Evolutionary conservation across 2,329 filamentous ascomycete genomes (phyloP).

Genomic region (Incumbomyces lentus): DNA sequence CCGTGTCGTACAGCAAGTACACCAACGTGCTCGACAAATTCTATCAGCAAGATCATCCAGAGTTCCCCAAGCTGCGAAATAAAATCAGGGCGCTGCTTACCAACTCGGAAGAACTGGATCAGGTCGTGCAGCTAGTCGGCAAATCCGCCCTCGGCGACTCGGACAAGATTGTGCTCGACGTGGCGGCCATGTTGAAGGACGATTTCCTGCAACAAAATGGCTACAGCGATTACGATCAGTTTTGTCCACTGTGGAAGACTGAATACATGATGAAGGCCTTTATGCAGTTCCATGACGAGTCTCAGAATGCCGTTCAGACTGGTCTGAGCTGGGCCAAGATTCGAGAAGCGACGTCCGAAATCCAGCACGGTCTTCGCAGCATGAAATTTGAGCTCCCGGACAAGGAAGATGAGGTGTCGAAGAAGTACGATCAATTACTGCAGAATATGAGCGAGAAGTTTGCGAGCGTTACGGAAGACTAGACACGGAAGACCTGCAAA

Average conservation of each 20-base stretch:
- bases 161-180: conserved; percentile 96
- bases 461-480: conserved; percentile 91
- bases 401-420: conserved; percentile 67
- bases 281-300: conserved; percentile 95
- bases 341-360: conserved; percentile 75
- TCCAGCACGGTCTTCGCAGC: conserved; percentile 72
- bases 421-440: conserved; percentile 90
- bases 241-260: conserved; percentile 99
- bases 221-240: conserved; percentile 98
- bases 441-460: conserved; percentile 96
- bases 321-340: conserved; percentile 90
- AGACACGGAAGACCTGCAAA: conserved; percentile 30
- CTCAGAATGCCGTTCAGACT: conserved; percentile 86
- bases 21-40: conserved; percentile 76
- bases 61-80: conserved; percentile 86
- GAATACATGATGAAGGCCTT: conserved; percentile 99
- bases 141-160: conserved; percentile 92
- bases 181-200: conserved; percentile 87
- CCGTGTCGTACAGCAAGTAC: conserved; percentile 94
- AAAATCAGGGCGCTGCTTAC: conserved; percentile 88
- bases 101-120: conserved; percentile 92
- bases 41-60: conserved; percentile 87
- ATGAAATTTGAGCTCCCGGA: conserved; percentile 95
- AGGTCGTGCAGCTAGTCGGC: conserved; percentile 95
- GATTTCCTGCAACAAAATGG: conserved; percentile 99